A percentile compares a stretch with the other conserved stretches of the same genome.
Conservation (phyloP, 805 yeast species). For the Yamadazyma takamatsuzukensis region DNA sequence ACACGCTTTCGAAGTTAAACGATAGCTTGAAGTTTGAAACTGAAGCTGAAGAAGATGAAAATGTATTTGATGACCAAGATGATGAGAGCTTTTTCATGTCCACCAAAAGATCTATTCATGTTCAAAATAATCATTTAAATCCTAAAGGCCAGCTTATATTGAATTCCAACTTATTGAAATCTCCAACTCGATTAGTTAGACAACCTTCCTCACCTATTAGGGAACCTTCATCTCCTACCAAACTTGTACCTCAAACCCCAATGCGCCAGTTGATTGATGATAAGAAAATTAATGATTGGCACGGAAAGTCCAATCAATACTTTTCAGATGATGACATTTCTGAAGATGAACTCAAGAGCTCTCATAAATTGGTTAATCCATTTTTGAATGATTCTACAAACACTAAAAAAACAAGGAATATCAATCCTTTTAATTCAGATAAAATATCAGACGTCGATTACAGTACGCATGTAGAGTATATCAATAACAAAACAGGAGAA, state of each 20-base stretch:
- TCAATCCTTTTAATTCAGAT: background rate
- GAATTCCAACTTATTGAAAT: conserved; percentile 5
- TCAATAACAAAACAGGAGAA: conserved; percentile 38
- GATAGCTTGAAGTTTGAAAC: conserved; percentile 25
- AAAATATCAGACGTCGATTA: conserved; percentile 11
- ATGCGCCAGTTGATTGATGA: conserved; percentile 30
- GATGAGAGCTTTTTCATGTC: conserved; percentile 7
- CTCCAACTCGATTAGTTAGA: conserved; percentile 3
- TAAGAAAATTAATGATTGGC: conserved; percentile 32
- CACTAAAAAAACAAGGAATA: background rate
- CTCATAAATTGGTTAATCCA: conserved; percentile 18
- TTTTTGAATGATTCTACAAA: conserved; percentile 13
- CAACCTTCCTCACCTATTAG: conserved; percentile 1
- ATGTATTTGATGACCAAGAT: conserved; percentile 14
- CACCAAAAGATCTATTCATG: background rate
- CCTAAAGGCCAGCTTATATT: conserved; percentile 4
- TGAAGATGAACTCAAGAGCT: conserved; percentile 1
- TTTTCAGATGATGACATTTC: conserved; percentile 31
- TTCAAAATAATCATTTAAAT: conserved; percentile 1
- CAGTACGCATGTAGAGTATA: conserved; percentile 23
- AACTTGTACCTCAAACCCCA: conserved; percentile 25
- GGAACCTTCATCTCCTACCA: conserved; percentile 5
- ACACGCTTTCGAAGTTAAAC: conserved; percentile 16
- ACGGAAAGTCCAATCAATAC: conserved; percentile 28
- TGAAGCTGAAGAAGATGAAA: conserved; percentile 13